Evolutionary conservation across 257 asterid species (phyloP), one percentile per base, ranked within the genome.

Genomic region (Rhazya stricta): DNA sequence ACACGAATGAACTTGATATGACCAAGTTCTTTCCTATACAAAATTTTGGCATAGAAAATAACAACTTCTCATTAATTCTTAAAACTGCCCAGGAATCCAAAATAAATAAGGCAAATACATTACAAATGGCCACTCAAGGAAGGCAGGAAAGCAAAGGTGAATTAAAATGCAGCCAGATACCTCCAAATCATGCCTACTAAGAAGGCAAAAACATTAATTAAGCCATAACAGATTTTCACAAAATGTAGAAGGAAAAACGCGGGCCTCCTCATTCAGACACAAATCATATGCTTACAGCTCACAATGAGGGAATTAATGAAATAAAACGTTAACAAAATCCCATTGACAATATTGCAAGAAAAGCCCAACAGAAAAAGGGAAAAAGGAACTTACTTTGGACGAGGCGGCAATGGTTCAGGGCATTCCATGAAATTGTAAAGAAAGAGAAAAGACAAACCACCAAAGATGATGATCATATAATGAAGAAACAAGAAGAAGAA

Each of bases 361-460:
- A 11, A 39, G 29, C 37, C 53, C 74, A 48, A 29, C 2, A 15
- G 16, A 56, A 58, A 23, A 13, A 57, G 30, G 56, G 16, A 61
- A 29, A 51, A 12, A 39, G 15, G 9, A 15, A 77, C 84, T 81
- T 74, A 81, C 84, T 32, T 80, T 69, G 74, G 45, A 51, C 69
- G 79, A 74, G 50, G 72, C 51, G 77, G 79, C 13, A 77, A 72
- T 29, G 43, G 36, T 34, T 56, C 67, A 67, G 75, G 48, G 32
- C 23, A 3, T 27, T 53, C 77, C 84, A 81, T 81, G 46, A 62
- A 37, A 66, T 37, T 41, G 46, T 36, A 41, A 37, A 66, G 71
- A 23, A 66, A 37, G 12, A 66, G 50, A 37, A 32, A 50, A 37
- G 30, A 21, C 16, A 37, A 66, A 2, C 71, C 71, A 66, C 71